Evolutionary conservation across 75 land plant genomes (phyloP), one percentile per base, ranked within the genome.

Genomic region (Larix kaempferi): DNA sequence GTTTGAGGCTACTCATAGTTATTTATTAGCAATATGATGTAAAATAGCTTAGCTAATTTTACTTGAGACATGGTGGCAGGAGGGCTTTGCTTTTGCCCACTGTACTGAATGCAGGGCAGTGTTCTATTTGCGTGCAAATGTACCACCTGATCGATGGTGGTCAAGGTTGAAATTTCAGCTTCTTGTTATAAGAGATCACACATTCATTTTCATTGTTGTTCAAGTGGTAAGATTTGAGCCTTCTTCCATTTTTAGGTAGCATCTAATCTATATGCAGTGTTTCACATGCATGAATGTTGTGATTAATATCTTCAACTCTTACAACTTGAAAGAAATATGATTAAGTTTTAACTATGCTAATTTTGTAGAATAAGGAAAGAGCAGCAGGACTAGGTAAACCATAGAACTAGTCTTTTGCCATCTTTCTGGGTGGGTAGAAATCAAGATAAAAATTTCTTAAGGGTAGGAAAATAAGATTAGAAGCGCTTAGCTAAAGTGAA

Each of bases 51-150:
- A 35, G 35, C 59, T 54, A 57, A 39, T 49, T 54, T 73, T 16
- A 37, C 59, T 67, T 39, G 23, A 41, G 64, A 71, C 7, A 73
- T 25, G 17, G 39, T 71, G 37, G 39, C 92, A 95, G 98, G 98
- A 95, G 82, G 98, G 98, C 23, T 93, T 90, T 93, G 98, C 98
- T 59, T 95, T 95, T 85, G 78, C 98, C 69, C 98, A 91, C 78
- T 95, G 98, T 84, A 93, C 98, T 77, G 98, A 95, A 76, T 95
- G 98, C 85, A 83, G 92, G 75, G 90, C 94, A 26, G 23, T 80
- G 71, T 95, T 95, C 59, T 69, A 85, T 73, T 85, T 95, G 76
- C 91, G 96, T 33, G 94, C 98, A 72, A 95, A 95, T 88, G 89
- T 93, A 29, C 96, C 98, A 23, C 81, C 94, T 52, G 96, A 95